Evolutionary conservation across 768 basidiomycete genomes (phyloP).

Genomic region (Hypsizygus marmoreus): DNA sequence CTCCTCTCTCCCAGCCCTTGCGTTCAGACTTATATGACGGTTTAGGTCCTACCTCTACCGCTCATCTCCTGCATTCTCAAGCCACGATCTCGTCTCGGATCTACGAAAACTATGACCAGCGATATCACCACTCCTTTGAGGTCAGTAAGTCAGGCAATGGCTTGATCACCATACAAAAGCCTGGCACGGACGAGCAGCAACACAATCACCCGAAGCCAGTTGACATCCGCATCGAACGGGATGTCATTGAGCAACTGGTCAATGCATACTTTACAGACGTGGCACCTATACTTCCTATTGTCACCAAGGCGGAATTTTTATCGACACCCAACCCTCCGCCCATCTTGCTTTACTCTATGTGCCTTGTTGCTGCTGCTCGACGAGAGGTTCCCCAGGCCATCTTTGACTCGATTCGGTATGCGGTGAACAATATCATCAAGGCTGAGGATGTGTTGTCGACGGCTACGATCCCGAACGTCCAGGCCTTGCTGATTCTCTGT

Average conservation of each 20-base stretch:
- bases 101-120: conserved; percentile 85
- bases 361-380: conserved; percentile 85
- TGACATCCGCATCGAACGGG: conserved; percentile 75
- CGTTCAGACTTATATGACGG: conserved; percentile 45
- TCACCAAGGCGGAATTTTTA: conserved; percentile 88
- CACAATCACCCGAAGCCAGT: conserved; percentile 58
- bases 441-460: conserved; percentile 90
- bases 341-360: conserved; percentile 90
- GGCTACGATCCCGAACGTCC: conserved; percentile 83
- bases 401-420: conserved; percentile 88
- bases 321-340: conserved; percentile 71
- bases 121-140: conserved; percentile 88
- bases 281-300: conserved; percentile 85
- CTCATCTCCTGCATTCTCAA: conserved; percentile 89
- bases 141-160: conserved; percentile 85
- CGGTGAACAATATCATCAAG: conserved; percentile 86
- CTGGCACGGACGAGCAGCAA: conserved; percentile 56
- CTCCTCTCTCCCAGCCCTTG: conserved; percentile 17
- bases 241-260: conserved; percentile 77
- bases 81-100: conserved; percentile 81
- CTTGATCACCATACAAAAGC: conserved; percentile 78
- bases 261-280: conserved; percentile 93
- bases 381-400: conserved; percentile 81
- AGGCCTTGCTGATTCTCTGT: conserved; percentile 81
- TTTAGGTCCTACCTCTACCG: conserved; percentile 83